phyloP scores from a whole-genome alignment of 805 yeast genomes.

The Spathaspora arborariae region DNA sequence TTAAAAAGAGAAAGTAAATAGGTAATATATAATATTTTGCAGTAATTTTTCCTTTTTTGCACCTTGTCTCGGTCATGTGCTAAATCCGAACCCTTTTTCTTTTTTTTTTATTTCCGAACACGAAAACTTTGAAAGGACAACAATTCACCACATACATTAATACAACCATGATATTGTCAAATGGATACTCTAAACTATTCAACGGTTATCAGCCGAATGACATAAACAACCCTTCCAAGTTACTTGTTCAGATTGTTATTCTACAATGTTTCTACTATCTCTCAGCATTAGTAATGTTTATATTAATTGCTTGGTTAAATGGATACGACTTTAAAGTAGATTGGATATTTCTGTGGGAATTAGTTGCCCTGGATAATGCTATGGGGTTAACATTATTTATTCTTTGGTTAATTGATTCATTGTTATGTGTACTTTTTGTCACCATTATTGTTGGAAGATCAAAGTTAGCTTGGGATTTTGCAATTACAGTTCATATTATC shows the following conservation, averaged over 20 bases:
- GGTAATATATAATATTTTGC: neutral
- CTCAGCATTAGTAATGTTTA: constrained; percentile 65
- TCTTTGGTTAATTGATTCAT: constrained; percentile 80
- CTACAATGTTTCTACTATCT: constrained; percentile 77
- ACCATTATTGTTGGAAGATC: constrained; percentile 88
- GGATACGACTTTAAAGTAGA: constrained; percentile 66
- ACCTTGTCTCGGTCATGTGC: neutral
- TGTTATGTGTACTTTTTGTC: constrained; percentile 79
- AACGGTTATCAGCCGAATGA: constrained; percentile 22
- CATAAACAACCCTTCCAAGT: constrained; percentile 29
- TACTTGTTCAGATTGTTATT: constrained; percentile 62
- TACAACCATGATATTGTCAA: constrained; percentile 5
- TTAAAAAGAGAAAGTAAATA: neutral
- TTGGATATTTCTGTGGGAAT: constrained; percentile 81
- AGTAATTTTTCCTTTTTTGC: too few species aligned
- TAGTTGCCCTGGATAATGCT: constrained; percentile 68
- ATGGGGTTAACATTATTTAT: constrained; percentile 71
- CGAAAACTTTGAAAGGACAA: neutral
- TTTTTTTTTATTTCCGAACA: neutral
- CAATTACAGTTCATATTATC: constrained; percentile 84
- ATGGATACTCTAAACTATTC: constrained; percentile 24
- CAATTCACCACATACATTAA: neutral
- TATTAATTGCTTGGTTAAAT: constrained; percentile 58
- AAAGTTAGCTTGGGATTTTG: constrained; percentile 94
- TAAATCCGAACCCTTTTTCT: neutral